phyloP scores from a whole-genome alignment of 768 basidiomycete species.

The Lactarius deliciosus region DNA sequence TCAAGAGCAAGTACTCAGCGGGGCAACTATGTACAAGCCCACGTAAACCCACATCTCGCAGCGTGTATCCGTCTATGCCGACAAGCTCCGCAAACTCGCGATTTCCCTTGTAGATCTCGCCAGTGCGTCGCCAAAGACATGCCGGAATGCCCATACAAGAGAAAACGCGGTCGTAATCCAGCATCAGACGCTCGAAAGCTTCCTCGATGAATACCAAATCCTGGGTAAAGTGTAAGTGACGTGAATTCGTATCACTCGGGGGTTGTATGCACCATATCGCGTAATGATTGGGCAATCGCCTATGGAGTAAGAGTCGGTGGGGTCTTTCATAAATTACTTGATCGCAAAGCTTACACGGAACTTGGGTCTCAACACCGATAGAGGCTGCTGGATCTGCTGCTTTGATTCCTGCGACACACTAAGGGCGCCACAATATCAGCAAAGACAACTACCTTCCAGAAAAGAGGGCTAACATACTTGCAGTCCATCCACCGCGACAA shows the following conservation, averaged over 20 bases:
- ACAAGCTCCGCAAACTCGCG: slow-evolving; percentile 92
- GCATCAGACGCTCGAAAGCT: slow-evolving; percentile 90
- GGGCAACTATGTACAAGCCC: not conserved
- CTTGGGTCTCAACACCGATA: slow-evolving; percentile 82
- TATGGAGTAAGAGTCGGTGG: slow-evolving; percentile 32
- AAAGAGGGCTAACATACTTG: slow-evolving; percentile 54
- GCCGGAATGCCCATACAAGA: slow-evolving; percentile 96
- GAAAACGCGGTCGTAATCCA: slow-evolving; percentile 94
- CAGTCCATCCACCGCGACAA: slow-evolving; percentile 93
- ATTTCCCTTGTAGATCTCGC: slow-evolving; percentile 98
- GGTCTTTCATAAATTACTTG: slow-evolving; percentile 10
- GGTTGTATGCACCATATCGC: slow-evolving; percentile 60
- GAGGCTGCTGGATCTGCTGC: slow-evolving; percentile 86
- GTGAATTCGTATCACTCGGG: slow-evolving; percentile 1
- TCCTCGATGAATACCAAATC: slow-evolving; percentile 98
- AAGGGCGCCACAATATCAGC: slow-evolving; percentile 13
- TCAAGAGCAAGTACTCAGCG: slow-evolving; percentile 1
- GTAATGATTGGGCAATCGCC: slow-evolving; percentile 82
- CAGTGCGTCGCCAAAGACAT: slow-evolving; percentile 94
- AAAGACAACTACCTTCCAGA: slow-evolving; percentile 20
- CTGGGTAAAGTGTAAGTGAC: slow-evolving; percentile 37
- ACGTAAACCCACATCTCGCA: slow-evolving; percentile 69
- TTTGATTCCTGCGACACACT: slow-evolving; percentile 90
- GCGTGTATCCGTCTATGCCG: slow-evolving; percentile 81
- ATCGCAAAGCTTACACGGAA: slow-evolving; percentile 57